These are phyloP conservation scores for Apiotrichum gracile DNA, from an alignment of 1,284 basidiomycete species.

Conservation along the genomic window DNA sequence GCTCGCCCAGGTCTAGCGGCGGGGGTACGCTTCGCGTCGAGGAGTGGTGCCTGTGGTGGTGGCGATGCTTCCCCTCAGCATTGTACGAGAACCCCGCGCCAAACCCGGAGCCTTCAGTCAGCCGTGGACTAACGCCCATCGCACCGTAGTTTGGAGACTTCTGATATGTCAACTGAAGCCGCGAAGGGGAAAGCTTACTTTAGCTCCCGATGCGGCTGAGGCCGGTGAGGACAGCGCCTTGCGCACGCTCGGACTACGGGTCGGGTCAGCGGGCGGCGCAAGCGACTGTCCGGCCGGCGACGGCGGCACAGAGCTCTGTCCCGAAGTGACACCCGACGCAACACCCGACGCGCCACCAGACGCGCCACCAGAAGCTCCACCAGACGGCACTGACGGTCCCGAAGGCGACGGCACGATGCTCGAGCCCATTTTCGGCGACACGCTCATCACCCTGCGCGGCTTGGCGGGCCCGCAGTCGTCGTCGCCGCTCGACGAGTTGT, in stretches of 20 bases:
- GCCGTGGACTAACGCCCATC: conserved; percentile 25
- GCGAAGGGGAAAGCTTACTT: too few species aligned
- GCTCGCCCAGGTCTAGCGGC: conserved; percentile 38
- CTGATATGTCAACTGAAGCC: background rate
- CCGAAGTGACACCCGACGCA: background rate
- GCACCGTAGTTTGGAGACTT: conserved; percentile 27
- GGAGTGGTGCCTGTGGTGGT: background rate
- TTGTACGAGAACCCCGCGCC: background rate
- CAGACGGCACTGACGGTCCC: background rate
- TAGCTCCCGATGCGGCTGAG: too few species aligned
- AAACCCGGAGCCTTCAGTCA: conserved; percentile 2
- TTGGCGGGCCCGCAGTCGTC: conserved; percentile 37
- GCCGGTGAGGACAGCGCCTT: too few species aligned
- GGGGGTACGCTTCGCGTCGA: conserved; percentile 17
- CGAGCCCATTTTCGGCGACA: background rate
- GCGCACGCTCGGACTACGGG: too few species aligned
- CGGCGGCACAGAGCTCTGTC: too few species aligned
- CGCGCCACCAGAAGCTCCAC: too few species aligned
- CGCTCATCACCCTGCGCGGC: background rate
- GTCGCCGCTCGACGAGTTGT: conserved; percentile 32
- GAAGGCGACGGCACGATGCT: too few species aligned
- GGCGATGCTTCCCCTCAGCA: background rate
- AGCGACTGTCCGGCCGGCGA: too few species aligned
- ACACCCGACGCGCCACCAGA: background rate
- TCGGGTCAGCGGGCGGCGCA: too few species aligned